phyloP scores from a whole-genome alignment of 1,284 basidiomycete species.

The Moesziomyces sp. region DNA sequence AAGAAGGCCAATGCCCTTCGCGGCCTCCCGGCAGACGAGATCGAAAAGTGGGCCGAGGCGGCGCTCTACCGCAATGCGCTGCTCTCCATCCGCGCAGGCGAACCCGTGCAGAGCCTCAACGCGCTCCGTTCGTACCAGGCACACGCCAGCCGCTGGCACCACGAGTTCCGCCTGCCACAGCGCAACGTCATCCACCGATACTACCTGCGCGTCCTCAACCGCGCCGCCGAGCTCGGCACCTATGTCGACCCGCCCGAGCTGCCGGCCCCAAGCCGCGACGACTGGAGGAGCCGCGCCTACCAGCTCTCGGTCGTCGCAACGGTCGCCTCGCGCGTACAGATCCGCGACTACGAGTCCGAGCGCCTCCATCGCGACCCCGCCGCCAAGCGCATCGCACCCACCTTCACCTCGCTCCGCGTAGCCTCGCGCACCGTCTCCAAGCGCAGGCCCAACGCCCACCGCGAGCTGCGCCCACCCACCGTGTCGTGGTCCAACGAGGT shows the following conservation, averaged over 20 bases:
- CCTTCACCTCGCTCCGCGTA: constrained; percentile 33
- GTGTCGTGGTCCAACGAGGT: constrained; percentile 61
- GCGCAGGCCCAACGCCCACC: constrained; percentile 50
- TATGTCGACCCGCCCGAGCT: constrained; percentile 47
- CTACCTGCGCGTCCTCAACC: constrained; percentile 58
- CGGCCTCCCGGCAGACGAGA: constrained; percentile 61
- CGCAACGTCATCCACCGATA: constrained; percentile 61
- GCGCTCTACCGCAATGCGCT: constrained; percentile 65
- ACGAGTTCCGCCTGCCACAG: constrained; percentile 62
- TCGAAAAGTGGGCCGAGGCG: constrained; percentile 64
- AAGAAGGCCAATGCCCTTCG: constrained; percentile 57
- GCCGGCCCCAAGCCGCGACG: constrained; percentile 41
- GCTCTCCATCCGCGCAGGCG: constrained; percentile 54
- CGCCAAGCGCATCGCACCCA: constrained; percentile 32
- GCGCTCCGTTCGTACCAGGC: constrained; percentile 65
- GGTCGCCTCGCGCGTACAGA: constrained; percentile 56
- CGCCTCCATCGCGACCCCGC: constrained; percentile 43
- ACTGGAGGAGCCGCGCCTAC: constrained; percentile 59
- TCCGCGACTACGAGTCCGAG: constrained; percentile 57
- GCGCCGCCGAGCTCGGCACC: constrained; percentile 42
- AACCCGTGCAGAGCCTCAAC: constrained; percentile 47
- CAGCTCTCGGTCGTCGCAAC: constrained; percentile 51
- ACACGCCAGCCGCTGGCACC: constrained; percentile 60
- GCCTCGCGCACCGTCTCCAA: constrained; percentile 58
- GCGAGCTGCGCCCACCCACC: constrained; percentile 41